Evolutionary conservation across 2,329 filamentous ascomycete species (phyloP), one percentile per base, ranked within the genome.

Genomic region (Furcasterigmium sp.): DNA sequence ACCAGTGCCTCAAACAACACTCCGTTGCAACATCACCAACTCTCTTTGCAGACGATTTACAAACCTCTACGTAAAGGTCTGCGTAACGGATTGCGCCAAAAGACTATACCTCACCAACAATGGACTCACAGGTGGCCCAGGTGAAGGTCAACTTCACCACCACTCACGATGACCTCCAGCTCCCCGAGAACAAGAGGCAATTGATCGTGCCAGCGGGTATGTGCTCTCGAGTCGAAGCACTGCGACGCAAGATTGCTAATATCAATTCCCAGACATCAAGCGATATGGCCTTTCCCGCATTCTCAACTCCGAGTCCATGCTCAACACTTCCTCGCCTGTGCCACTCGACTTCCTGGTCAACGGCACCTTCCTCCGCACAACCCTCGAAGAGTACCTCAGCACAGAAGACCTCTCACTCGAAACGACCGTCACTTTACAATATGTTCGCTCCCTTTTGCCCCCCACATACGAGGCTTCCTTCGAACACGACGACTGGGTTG

Each of bases 401-500:
- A 73, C 82, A 49, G 87, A 93, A 57, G 91, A 91, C 39, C 83
- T 97, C 48, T 95, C 89, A 17, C 80, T 89, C 34, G 93, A 98
- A 70, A 86, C 84, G 5, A 91, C 85, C 4, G 70, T 98, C 41
- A 85, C 84, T 28, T 77, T 98, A 45, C 91, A 97, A 70, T 98
- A 97, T 65, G 89, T 96, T 28, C 85, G 90, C 56, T 93, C 90
- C 50, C 72, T 96, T 53, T 82, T 96, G 47, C 93, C 93, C 8
- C 93, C 93, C 15, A 75, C 87, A 28, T 91, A 93, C 62, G 83
- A 95, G 54, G 85, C 90, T 11, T 93, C 87, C 59, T 98, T 95
- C 62, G 85, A 96, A 69, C 91, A 98, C 63, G 91, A 98, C 58
- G 93, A 97, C 64, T 98, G 93, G 93, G 87, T 98, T 39, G 88